Base-by-base conservation (phyloP, 2,329 filamentous ascomycete genomes). In the Endoconidiophora laricicola region DNA sequence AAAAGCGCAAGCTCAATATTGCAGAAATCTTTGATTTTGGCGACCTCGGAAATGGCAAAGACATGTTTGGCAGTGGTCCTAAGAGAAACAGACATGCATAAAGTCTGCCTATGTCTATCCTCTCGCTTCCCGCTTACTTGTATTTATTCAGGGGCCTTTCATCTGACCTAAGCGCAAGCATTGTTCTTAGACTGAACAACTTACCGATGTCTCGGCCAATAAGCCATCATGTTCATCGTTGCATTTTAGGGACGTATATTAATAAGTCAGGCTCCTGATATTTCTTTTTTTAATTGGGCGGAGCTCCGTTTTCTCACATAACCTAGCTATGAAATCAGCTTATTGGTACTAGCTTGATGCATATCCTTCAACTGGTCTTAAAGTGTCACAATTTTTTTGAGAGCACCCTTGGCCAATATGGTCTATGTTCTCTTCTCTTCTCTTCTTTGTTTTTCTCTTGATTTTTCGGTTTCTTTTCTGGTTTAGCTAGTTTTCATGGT, bases 1-100 rank as follows among this genome's bases (percentile, higher is more conserved):
- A 78, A 57, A 90, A 90, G 63, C 73, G 83, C 40, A 76, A 82
- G 58, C 72, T 85, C 57, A 81, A 83, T 57, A 74, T 84, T 58
- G 76, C 78, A 22, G 83, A 88, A 58, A 79, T 86, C 49, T 87
- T 87, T 60, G 82, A 86, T 58, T 67, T 83, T 6, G 76, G 77
- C 48, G 78, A 76, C 55, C 62, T 83, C 46, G 72, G 72, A 29
- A 69, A 74, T 53, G 74, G 74, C 41, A 81, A 81, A 59, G 81
- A 85, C 54, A 61, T 69, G 33, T 72, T 73, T 55, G 68, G 69
- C 12, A 65, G 64, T 26, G 62, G 63, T 36, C 63, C 66, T 40
- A 78, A 78, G 60, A 65, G 74, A 52, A 68, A 64, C 48, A 66
- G 74, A 47, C 73, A 77, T 52, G 60, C 61, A 46, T 72, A 55